Evolutionary conservation across 2,329 filamentous ascomycete genomes (phyloP), one percentile per base, ranked within the genome.

Genomic region (Cryoendolithus antarcticus): DNA sequence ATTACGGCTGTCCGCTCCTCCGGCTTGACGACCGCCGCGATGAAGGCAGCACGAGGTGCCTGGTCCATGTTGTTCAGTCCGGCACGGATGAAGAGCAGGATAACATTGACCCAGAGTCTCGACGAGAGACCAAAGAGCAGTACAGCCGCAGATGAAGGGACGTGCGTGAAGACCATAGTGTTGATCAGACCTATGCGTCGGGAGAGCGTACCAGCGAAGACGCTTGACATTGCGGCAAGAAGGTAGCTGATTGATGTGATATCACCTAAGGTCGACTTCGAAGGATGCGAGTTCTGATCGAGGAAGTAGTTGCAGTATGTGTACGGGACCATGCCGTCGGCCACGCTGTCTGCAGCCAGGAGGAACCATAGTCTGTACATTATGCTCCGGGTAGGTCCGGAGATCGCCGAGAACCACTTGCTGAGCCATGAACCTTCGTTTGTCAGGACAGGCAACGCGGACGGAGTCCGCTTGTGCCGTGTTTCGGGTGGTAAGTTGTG

Each of bases 41-140:
- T 79, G 41, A 82, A 74, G 0, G 78, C 77, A 1, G 76, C 64
- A 2, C 78, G 66, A 0, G 78, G 78, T 0, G 74, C 77, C 60
- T 82, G 77, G 45, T 82, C 78, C 75, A 82, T 80, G 45, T 71
- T 76, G 50, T 81, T 81, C 33, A 82, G 61, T 0, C 74, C 74
- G 2, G 75, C 66, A 4, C 77, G 68, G 11, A 81, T 55, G 19
- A 79, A 64, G 1, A 82, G 60, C 0, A 82, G 61, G 0, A 62
- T 62, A 1, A 74, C 67, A 0, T 74, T 72, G 32, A 73, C 51
- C 30, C 64, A 64, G 2, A 78, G 59, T 2, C 59, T 62, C 4
- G 58, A 60, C 0, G 77, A 72, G 1, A 71, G 51, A 0, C 77
- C 75, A 38, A 82, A 78, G 4, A 79, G 51, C 3, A 77, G 51